These are phyloP conservation scores for Phytophthora pini DNA, from an alignment of 352 stramenopile genomes.

Conservation along the genomic window DNA sequence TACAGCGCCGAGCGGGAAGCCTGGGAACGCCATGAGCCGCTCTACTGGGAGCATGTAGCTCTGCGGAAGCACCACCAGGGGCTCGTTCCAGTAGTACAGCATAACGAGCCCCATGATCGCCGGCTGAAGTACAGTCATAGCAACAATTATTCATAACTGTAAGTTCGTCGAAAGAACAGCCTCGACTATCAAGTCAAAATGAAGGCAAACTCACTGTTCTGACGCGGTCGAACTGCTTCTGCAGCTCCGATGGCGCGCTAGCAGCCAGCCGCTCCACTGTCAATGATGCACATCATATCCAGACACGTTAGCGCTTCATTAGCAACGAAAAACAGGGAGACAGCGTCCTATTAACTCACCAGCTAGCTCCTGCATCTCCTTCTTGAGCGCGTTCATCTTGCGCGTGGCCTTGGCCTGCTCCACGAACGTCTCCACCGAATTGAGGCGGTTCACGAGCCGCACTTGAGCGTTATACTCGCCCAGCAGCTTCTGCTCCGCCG, in stretches of 20 bases:
- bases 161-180: neutral
- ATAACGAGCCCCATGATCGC: conserved; percentile 57
- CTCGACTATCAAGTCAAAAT: no score
- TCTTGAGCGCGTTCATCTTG: conserved; percentile 88
- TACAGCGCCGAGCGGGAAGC: conserved; percentile 76
- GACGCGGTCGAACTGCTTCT: conserved; percentile 79
- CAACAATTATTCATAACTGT: neutral
- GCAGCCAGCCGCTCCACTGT: conserved; percentile 73
- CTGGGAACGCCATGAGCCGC: conserved; percentile 76
- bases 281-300: conserved; percentile 8
- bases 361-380: conserved; percentile 83
- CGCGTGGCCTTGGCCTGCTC: conserved; percentile 87
- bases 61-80: conserved; percentile 72
- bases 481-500: conserved; percentile 61
- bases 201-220: conserved; percentile 57
- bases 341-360: conserved; percentile 36
- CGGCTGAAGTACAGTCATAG: conserved; percentile 42
- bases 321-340: neutral
- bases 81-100: conserved; percentile 82
- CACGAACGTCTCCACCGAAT: conserved; percentile 90
- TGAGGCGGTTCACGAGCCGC: conserved; percentile 80
- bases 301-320: neutral
- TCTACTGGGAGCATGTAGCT: conserved; percentile 82
- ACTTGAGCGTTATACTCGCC: conserved; percentile 82
- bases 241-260: conserved; percentile 66